phyloP scores from a whole-genome alignment of 2,329 filamentous ascomycete species.

The Penicillium palitans region DNA sequence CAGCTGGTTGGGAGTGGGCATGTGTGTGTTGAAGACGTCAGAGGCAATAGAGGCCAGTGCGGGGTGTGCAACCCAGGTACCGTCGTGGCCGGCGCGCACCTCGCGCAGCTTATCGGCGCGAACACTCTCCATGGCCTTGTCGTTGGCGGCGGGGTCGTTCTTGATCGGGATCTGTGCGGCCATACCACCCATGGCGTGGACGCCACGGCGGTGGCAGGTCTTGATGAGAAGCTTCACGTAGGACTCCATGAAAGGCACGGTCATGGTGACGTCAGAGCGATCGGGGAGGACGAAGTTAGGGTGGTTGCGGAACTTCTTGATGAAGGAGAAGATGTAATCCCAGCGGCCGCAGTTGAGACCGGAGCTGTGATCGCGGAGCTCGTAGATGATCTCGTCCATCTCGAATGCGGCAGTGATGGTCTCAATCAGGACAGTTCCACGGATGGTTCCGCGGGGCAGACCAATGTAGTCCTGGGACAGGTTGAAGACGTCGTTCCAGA shows the following conservation, averaged over 20 bases:
- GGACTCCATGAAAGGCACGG: conserved; percentile 94
- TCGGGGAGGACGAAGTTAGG: conserved; percentile 90
- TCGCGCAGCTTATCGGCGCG: conserved; percentile 95
- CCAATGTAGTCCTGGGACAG: conserved; percentile 89
- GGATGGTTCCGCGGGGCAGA: conserved; percentile 86
- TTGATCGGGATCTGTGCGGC: conserved; percentile 99
- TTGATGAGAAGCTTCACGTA: conserved; percentile 98
- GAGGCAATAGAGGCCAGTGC: conserved; percentile 83
- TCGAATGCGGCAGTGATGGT: conserved; percentile 97
- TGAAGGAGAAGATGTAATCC: conserved; percentile 99
- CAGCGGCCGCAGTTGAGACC: conserved; percentile 98
- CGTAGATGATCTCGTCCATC: conserved; percentile 99
- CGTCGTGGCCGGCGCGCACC: conserved; percentile 91
- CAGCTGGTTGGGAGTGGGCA: conserved; percentile 97
- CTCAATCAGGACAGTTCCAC: conserved; percentile 94
- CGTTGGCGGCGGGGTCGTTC: conserved; percentile 85
- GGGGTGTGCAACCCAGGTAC: conserved; percentile 96
- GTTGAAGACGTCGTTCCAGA: conserved; percentile 99
- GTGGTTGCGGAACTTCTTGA: conserved; percentile 99
- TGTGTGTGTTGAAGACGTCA: conserved; percentile 95
- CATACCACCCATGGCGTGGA: conserved; percentile 99
- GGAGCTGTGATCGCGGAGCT: conserved; percentile 92
- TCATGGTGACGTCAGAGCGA: conserved; percentile 91
- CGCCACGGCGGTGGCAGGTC: conserved; percentile 92
- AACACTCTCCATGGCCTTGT: conserved; percentile 89